A percentile compares a stretch with the other conserved stretches of the same genome.
These are phyloP conservation scores for Starmerella tilneyi DNA, from an alignment of 805 yeast genomes.

Conservation along the genomic window DNA sequence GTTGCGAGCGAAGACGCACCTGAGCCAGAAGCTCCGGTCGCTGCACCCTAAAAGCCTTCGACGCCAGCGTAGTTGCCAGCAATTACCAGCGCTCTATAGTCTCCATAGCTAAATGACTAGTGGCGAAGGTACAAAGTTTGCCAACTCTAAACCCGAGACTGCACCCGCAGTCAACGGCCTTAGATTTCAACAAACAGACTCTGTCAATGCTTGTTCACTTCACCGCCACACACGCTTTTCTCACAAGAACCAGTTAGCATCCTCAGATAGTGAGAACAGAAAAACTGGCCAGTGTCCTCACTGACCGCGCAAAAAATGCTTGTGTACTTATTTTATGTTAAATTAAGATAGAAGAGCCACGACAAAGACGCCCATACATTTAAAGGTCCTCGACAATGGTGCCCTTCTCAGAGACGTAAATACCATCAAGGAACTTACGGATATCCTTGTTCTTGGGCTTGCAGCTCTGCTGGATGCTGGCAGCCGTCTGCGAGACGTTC, in stretches of 20 bases:
- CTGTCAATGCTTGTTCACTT: not conserved
- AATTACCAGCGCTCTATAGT: too few species aligned
- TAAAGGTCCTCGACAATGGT: constrained; percentile 57
- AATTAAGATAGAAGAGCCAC: constrained; percentile 8
- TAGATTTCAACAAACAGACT: not conserved
- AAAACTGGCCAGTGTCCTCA: constrained; percentile 22
- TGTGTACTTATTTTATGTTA: not conserved
- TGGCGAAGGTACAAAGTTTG: not conserved
- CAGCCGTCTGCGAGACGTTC: constrained; percentile 96
- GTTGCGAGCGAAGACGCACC: too few species aligned
- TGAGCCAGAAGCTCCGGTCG: too few species aligned
- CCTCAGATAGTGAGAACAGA: too few species aligned
- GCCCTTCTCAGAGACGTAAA: constrained; percentile 95
- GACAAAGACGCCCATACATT: not conserved
- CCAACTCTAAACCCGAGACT: not conserved
- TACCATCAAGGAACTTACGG: constrained; percentile 99
- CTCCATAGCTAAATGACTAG: not conserved
- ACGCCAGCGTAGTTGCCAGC: too few species aligned
- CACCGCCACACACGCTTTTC: not conserved
- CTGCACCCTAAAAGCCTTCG: too few species aligned
- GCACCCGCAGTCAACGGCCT: constrained; percentile 4
- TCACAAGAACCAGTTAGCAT: not conserved
- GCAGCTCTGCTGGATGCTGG: constrained; percentile 96
- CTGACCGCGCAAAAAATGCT: constrained; percentile 18
- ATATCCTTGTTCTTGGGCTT: constrained; percentile 99